These are phyloP conservation scores for Phytophthora sp. DNA, from an alignment of 352 stramenopile species.

Conservation along the genomic window DNA sequence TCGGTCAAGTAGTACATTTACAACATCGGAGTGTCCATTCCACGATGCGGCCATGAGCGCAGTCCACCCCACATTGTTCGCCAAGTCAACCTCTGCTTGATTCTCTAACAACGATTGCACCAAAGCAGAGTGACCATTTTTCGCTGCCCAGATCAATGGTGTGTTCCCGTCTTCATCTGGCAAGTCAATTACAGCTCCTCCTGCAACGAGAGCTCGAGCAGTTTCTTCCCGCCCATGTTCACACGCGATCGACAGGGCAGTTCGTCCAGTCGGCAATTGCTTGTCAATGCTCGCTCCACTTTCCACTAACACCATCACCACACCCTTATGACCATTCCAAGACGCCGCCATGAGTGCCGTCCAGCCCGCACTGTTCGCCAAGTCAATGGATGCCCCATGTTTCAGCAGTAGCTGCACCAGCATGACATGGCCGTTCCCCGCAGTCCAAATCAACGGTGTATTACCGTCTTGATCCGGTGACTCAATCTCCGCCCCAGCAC, in stretches of 20 bases:
- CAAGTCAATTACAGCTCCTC: neutral
- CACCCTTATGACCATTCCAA: neutral
- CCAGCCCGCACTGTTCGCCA: neutral
- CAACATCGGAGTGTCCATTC: neutral
- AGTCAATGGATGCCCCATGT: neutral
- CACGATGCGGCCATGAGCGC: neutral
- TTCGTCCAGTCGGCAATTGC: too few species aligned
- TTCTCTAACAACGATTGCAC: neutral
- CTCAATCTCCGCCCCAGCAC: neutral
- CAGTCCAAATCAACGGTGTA: neutral
- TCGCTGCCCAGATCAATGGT: neutral
- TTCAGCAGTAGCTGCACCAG: neutral
- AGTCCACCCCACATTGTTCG: neutral
- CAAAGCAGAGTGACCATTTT: neutral
- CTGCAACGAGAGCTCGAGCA: neutral
- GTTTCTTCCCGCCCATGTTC: neutral
- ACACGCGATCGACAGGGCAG: neutral
- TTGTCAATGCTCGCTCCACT: neutral
- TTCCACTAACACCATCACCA: neutral
- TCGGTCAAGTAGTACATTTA: neutral
- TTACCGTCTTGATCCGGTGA: neutral
- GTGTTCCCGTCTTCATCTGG: slow-evolving; percentile 1
- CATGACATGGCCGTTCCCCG: neutral
- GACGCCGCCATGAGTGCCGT: slow-evolving; percentile 1
- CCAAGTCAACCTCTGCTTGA: neutral